A percentile compares a stretch with the other conserved stretches of the same genome.
Evolutionary conservation across 164 flowering plant species (phyloP).

Genomic region (Cinnamomum chago): DNA sequence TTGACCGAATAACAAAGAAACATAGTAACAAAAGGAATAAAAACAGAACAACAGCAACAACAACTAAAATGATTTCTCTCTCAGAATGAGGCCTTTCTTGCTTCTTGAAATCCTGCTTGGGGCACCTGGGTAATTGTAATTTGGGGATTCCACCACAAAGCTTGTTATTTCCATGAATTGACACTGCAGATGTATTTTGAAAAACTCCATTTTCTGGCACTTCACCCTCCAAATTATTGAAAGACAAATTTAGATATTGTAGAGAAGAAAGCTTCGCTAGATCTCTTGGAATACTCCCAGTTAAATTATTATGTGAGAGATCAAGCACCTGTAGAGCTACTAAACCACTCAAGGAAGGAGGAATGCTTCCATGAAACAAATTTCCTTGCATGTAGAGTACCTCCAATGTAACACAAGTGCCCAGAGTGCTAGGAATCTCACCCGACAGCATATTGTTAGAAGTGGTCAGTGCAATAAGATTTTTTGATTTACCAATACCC

Average conservation of each 20-base stretch:
- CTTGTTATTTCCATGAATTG: slow-evolving; percentile 20
- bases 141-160: slow-evolving; percentile 34
- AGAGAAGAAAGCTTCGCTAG: slow-evolving; percentile 10
- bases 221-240: slow-evolving; percentile 34
- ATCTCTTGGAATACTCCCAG: slow-evolving; percentile 25
- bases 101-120: not conserved
- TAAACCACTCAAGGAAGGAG: slow-evolving; percentile 14
- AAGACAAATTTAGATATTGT: slow-evolving; percentile 26
- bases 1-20: no score
- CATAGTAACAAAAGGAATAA: no score
- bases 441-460: slow-evolving; percentile 27
- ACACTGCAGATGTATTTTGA: slow-evolving; percentile 20
- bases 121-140: slow-evolving; percentile 26
- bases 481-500: slow-evolving; percentile 18
- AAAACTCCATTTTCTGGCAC: slow-evolving; percentile 35
- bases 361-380: slow-evolving; percentile 23
- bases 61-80: not conserved
- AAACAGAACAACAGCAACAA: not conserved
- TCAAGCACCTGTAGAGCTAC: slow-evolving; percentile 13
- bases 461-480: slow-evolving; percentile 4
- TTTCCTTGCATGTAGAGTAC: slow-evolving; percentile 17
- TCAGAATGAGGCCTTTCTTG: not conserved
- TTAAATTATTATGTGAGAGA: slow-evolving; percentile 29
- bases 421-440: slow-evolving; percentile 19
- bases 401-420: slow-evolving; percentile 13